Base-by-base conservation (phyloP, 140 eudicot species). In the Ambrosia hybrid region DNA sequence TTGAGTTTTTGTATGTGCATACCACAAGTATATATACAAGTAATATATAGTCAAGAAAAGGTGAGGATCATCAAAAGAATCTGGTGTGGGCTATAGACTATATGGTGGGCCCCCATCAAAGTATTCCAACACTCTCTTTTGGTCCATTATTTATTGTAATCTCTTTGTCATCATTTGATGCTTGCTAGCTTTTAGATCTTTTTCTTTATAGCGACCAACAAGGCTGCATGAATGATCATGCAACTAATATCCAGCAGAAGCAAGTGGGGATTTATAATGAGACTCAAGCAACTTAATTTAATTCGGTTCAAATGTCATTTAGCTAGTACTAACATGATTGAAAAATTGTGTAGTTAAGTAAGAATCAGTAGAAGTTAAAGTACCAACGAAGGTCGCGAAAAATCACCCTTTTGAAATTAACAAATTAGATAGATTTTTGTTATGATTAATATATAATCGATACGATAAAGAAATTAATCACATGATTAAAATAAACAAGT, bases 151-250 rank as follows among this genome's bases (percentile, higher is more conserved):
- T 73, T 75, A 84, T 75, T 72, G 72, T 82, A 72, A 83, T 83
- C 87, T 74, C 74, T 76, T 68, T 69, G 75, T 78, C 81, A 82
- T 85, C 77, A 80, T 78, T 48, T 73, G 83, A 80, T 80, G 76
- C 76, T 85, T 72, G 60, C 76, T 85, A 68, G 60, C 78, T 65
- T 80, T 68, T 67, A 55, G 61, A 68, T 80, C 77, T 70, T 72
- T 74, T 75, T 65, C 76, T 62, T 53, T 68, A 71, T 56, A 78
- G 70, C 33, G 74, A 78, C 82, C 60, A 76, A 77, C 71, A 77
- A 74, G 72, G 79, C 70, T 79, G 84, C 87, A 82, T 79, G 86
- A 74, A 71, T 79, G 81, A 65, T 82, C 90, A 80, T 82, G 90
- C 87, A 77, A 84, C 75, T 87, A 65, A 21, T 63, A 38, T 75